Base-by-base conservation (phyloP, 352 stramenopile species). In the Thraustochytrium striatum region DNA sequence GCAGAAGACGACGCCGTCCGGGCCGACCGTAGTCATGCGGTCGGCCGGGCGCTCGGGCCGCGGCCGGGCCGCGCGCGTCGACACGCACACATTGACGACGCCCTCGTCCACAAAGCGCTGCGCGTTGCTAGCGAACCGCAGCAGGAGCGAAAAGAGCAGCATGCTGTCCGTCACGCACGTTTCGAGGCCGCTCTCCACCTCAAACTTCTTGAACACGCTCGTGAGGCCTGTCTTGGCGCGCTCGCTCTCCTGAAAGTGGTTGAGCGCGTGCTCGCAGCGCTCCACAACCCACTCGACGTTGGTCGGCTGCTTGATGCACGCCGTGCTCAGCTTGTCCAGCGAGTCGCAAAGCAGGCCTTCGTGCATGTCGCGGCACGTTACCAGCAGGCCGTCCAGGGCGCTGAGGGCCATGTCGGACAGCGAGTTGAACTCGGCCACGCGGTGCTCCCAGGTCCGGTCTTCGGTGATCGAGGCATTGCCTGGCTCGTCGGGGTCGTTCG, bases 301-400 rank as follows among this genome's bases (percentile, higher is more conserved):
- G 19, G 65, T 75, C 5, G 65, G 65, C 39, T 75, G 65, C 1
- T 7, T 38, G 9, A 75, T 30, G n/a, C 25, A 55, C 47, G 44
- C 30, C 65, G 11, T 75, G 41, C 41, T 61, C 30, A 62, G 44
- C 32, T 25, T 75, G 32, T 75, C 65, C 41, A 30, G 16, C 16
- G 16, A 16, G 19, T 61, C n/a, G 36, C 44, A 58, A 3, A 43
- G 41, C 8, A 75, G 50, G 21, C 65, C 65, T 28, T 75, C 65
- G 41, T 75, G 52, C 65, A 75, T 75, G 32, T 75, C 65, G 7
- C 41, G 41, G 65, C 43, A 30, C 21, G 52, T 75, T 3, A 75
- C 65, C 30, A 61, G 52, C 7, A 75, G 65, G 30, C 65, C 50
- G 52, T 75, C 65, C 44, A 75, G 58, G 5, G 65, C 65, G 36